phyloP scores from a whole-genome alignment of 2,329 filamentous ascomycete genomes.

The Aspergillus sp. region DNA sequence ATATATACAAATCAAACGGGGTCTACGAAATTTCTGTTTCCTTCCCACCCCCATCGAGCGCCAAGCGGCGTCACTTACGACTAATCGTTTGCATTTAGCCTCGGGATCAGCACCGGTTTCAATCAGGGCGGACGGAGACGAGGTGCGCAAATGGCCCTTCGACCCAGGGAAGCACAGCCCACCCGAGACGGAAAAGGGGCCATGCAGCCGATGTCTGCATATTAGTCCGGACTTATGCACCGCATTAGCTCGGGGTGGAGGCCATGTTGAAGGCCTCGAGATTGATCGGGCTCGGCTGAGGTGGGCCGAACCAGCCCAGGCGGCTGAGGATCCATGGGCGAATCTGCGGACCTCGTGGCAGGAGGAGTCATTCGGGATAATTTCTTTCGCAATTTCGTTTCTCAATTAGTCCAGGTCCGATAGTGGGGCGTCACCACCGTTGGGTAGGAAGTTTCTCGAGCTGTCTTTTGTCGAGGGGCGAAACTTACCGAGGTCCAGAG shows the following conservation, averaged over 20 bases:
- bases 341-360: slow-evolving; percentile 13
- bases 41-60: neutral
- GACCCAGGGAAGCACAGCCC: slow-evolving; percentile 4
- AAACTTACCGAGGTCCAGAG: slow-evolving; percentile 6
- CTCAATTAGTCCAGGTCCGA: slow-evolving; percentile 8
- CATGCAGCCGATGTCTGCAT: slow-evolving; percentile 7
- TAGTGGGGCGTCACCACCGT: neutral
- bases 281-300: slow-evolving; percentile 12
- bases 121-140: neutral
- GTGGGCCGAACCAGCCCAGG: slow-evolving; percentile 13
- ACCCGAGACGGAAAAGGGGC: slow-evolving; percentile 5
- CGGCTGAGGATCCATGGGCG: slow-evolving; percentile 14
- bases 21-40: slow-evolving; percentile 3
- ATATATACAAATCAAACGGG: neutral
- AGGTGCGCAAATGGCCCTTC: neutral
- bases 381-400: neutral
- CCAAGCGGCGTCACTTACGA: slow-evolving; percentile 2
- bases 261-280: slow-evolving; percentile 4
- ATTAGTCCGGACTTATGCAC: slow-evolving; percentile 18
- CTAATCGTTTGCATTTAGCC: slow-evolving; percentile 5
- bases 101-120: slow-evolving; percentile 8
- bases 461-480: neutral
- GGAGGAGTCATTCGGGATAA: neutral
- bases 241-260: slow-evolving; percentile 1
- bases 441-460: slow-evolving; percentile 6